Evolutionary conservation across 2,329 filamentous ascomycete species (phyloP).

Genomic region (Penicillium sp.): DNA sequence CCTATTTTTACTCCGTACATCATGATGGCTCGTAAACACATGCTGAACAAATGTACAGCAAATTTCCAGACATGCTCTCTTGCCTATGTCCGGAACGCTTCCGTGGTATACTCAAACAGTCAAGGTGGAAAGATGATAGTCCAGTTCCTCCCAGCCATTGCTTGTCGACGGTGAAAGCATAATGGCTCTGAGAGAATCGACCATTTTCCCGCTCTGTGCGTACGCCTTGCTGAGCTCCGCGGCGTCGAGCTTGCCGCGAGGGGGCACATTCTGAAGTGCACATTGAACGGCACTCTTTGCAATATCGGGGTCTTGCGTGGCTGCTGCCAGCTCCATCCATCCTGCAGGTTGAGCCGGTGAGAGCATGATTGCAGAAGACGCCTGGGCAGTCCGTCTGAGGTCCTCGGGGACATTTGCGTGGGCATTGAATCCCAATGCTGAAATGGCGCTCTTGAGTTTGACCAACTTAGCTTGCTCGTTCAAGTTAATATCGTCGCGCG

Average conservation of each 20-base stretch:
- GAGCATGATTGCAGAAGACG: constrained; percentile 77
- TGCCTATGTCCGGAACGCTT: not conserved
- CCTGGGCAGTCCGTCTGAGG: constrained; percentile 61
- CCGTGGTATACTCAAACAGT: not conserved
- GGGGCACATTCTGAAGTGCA: constrained; percentile 73
- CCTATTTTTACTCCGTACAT: not conserved
- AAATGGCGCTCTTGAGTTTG: constrained; percentile 74
- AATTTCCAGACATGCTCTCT: not conserved
- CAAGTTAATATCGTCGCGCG: constrained; percentile 63
- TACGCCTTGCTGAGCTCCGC: constrained; percentile 72
- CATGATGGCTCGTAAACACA: not conserved
- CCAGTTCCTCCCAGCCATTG: constrained; percentile 62
- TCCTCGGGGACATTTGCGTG: constrained; percentile 46
- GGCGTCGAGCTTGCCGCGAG: constrained; percentile 67
- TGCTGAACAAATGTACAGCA: not conserved
- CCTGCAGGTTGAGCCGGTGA: constrained; percentile 76
- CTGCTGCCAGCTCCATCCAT: constrained; percentile 73
- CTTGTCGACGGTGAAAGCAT: constrained; percentile 79
- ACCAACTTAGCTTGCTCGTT: constrained; percentile 70
- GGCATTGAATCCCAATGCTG: constrained; percentile 56
- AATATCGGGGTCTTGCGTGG: constrained; percentile 55
- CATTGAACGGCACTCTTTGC: constrained; percentile 81
- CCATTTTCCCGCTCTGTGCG: constrained; percentile 69
- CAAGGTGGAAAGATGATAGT: constrained; percentile 30
- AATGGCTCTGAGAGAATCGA: constrained; percentile 75